Base-by-base conservation (phyloP, 441 rosid species). In the Jatropha multifida region DNA sequence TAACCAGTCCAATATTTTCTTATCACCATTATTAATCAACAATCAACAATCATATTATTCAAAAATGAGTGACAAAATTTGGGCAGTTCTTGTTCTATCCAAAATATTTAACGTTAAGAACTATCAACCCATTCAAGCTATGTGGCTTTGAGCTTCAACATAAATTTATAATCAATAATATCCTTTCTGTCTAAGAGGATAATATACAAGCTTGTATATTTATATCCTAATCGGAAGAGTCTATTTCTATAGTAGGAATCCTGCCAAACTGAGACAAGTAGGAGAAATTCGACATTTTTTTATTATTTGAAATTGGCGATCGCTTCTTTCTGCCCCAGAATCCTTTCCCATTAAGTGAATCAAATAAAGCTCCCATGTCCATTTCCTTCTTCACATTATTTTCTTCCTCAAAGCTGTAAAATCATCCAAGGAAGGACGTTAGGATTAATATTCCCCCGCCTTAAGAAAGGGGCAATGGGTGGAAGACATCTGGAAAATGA, bases 281-380 rank as follows among this genome's bases (percentile, higher is more conserved):
- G 65, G 85, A 84, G 65, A 82, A 72, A 72, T 82, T 54, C 48
- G 87, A 75, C 60, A 78, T 76, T 79, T 76, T 83, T 42, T 77
- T 77, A 76, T 73, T 83, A 75, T 75, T 87, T 3, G 86, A 79
- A 48, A 42, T 59, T 65, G 74, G 82, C 18, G 93, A 85, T 80
- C 98, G 84, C 85, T 80, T 92, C 74, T 73, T 92, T 80, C 85
- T 88, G 15, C 73, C 65, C 68, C 68, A 15, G 83, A 88, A 89
- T 59, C 97, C 98, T 68, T 85, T 88, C 67, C 88, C 86, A 9
- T 67, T 65, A 4, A 96, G 87, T 23, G 97, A 85, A 78, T 89
- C 90, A 80, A 83, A 81, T 79, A 96, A 76, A 54, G 68, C 84
- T 26, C 99, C 98, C 97, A 90, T 89, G 68, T 89, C 91, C 97